phyloP scores from a whole-genome alignment of 208 protist species.

The Wallacemonas collosoma region DNA sequence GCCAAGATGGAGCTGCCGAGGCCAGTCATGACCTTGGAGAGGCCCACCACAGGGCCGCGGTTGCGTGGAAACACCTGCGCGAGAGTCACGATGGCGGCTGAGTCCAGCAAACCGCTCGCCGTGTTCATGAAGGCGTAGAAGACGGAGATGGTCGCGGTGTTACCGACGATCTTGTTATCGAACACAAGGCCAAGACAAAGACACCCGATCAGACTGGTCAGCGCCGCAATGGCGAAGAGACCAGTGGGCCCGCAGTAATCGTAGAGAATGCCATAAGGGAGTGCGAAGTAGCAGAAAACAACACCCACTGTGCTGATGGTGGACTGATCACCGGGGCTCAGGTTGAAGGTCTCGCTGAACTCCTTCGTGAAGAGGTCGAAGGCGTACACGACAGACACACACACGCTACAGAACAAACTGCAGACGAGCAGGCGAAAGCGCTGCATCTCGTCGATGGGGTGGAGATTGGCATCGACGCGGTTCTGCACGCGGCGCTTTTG shows the following conservation, averaged over 20 bases:
- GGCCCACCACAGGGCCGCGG: conserved; percentile 57
- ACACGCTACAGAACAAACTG: conserved; percentile 71
- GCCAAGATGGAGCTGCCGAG: conserved; percentile 59
- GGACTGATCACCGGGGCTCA: conserved; percentile 55
- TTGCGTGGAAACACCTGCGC: conserved; percentile 69
- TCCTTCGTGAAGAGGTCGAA: conserved; percentile 68
- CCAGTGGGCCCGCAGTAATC: conserved; percentile 51
- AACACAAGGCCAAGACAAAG: conserved; percentile 42
- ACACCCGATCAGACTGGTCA: conserved; percentile 37
- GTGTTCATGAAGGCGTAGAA: conserved; percentile 68
- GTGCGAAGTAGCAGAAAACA: conserved; percentile 70
- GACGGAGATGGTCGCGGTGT: conserved; percentile 47
- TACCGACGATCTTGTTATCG: conserved; percentile 41
- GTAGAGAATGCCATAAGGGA: conserved; percentile 67
- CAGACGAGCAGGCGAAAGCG: conserved; percentile 60
- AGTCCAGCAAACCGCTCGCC: conserved; percentile 52
- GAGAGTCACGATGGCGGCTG: conserved; percentile 51
- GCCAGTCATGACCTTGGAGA: conserved; percentile 77
- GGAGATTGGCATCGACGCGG: conserved; percentile 35
- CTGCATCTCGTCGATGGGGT: conserved; percentile 51
- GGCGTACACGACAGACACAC: conserved; percentile 61
- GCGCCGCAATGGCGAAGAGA: conserved; percentile 33
- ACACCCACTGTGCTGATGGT: conserved; percentile 72
- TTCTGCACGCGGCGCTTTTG: conserved; percentile 31
- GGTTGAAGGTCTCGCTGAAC: conserved; percentile 37